Percentiles rank a stretch among this genome's conserved stretches.
Conservation (phyloP, 139 green algal species). For the Desmodesmus armatus region DNA sequence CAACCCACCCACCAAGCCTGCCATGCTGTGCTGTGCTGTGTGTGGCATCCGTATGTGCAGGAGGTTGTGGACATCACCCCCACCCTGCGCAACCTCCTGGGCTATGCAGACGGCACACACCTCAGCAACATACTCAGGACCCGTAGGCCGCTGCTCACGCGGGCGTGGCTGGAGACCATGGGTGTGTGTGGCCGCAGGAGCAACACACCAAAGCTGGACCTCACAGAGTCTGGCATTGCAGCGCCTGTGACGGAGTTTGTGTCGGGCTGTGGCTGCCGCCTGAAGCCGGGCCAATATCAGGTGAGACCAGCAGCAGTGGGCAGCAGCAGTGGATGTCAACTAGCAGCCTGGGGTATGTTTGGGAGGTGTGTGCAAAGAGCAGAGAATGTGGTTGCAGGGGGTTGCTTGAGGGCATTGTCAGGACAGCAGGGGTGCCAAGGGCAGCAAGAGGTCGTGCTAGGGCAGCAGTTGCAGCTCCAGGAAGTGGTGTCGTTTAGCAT, state of each 20-base stretch:
- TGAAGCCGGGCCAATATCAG: slow-evolving; percentile 34
- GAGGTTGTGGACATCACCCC: slow-evolving; percentile 35
- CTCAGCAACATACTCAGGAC: background rate
- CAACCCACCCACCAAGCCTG: too few relatives aligned
- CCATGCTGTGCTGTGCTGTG: slow-evolving; percentile 17
- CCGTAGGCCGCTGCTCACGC: slow-evolving; percentile 3
- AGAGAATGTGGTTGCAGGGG: too few relatives aligned
- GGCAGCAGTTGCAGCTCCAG: too few relatives aligned
- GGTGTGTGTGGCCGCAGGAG: slow-evolving; percentile 5
- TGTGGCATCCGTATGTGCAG: background rate
- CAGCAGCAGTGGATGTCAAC: background rate
- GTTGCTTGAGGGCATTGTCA: too few relatives aligned
- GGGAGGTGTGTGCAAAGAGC: too few relatives aligned
- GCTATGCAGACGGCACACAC: background rate
- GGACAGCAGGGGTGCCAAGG: too few relatives aligned
- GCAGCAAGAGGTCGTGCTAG: too few relatives aligned
- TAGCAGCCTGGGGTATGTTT: too few relatives aligned
- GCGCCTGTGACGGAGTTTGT: slow-evolving; percentile 36
- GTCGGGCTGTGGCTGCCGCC: slow-evolving; percentile 17
- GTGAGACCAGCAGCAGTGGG: background rate
- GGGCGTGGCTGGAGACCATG: slow-evolving; percentile 6
- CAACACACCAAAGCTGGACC: slow-evolving; percentile 16
- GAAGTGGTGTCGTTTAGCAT: too few relatives aligned
- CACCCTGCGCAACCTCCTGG: background rate
- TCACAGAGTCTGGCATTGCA: slow-evolving; percentile 26